Evolutionary conservation across 306 rosid species (phyloP).

Genomic region (Ormosia semicastrata): DNA sequence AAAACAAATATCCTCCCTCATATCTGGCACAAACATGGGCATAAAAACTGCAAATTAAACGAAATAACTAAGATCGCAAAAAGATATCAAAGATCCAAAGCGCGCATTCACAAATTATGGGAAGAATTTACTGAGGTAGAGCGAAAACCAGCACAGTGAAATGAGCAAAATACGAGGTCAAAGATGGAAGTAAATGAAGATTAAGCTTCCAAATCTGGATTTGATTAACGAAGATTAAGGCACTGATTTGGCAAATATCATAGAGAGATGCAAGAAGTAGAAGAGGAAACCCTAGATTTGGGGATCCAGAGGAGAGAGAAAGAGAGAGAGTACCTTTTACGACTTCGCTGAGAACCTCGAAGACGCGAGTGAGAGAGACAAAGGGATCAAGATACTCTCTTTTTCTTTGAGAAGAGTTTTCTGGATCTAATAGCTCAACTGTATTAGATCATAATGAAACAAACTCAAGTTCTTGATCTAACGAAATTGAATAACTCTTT

Average conservation of each 20-base stretch:
- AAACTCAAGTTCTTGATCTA: no score
- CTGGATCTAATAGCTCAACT: no score
- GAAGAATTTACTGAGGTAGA: not conserved
- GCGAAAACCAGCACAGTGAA: not conserved
- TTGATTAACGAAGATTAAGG: slow-evolving; percentile 15
- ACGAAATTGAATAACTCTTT: no score
- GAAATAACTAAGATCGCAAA: not conserved
- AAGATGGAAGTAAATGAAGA: not conserved
- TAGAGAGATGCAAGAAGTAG: slow-evolving; percentile 8
- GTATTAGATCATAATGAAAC: no score
- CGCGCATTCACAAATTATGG: not conserved
- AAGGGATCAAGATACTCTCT: no score
- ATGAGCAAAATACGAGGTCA: not conserved
- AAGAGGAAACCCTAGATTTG: slow-evolving; percentile 64
- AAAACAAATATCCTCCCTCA: not conserved
- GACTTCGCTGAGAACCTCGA: slow-evolving; percentile 54
- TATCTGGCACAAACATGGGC: not conserved
- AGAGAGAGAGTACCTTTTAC: slow-evolving; percentile 39
- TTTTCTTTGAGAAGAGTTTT: no score
- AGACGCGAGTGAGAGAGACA: slow-evolving; percentile 46
- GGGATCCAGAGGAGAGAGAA: slow-evolving; percentile 50
- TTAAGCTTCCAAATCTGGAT: not conserved
- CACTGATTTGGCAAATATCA: not conserved
- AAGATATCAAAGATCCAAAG: slow-evolving; percentile 33
- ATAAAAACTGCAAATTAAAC: slow-evolving; percentile 18